These are phyloP conservation scores for Helianthus tuberosus DNA, from an alignment of 129 eudicot genomes.

Conservation along the genomic window DNA sequence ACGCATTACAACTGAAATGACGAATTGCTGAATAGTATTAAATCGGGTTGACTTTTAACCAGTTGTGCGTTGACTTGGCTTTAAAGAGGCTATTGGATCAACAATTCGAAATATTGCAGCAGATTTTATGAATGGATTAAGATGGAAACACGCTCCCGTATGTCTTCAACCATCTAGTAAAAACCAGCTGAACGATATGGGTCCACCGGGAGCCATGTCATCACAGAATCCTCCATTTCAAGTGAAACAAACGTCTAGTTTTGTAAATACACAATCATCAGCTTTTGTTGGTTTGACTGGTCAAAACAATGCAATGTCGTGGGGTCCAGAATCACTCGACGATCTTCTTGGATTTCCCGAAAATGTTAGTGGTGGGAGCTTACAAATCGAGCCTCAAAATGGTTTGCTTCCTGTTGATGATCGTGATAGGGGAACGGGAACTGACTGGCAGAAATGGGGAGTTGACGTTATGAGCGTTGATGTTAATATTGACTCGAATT, in stretches of 20 bases:
- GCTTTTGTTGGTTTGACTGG: constrained; percentile 33
- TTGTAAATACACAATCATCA: constrained; percentile 31
- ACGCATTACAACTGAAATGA: not conserved
- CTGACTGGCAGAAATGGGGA: constrained; percentile 67
- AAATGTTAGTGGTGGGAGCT: constrained; percentile 34
- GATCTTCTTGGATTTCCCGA: constrained; percentile 52
- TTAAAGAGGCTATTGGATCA: constrained; percentile 1
- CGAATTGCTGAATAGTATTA: not conserved
- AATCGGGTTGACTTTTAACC: constrained; percentile 8
- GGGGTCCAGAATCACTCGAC: constrained; percentile 62
- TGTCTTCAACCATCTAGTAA: constrained; percentile 51
- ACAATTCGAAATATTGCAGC: not conserved
- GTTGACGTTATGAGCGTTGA: constrained; percentile 63
- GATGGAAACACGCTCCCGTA: constrained; percentile 45
- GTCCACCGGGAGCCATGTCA: constrained; percentile 50
- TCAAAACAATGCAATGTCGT: constrained; percentile 42
- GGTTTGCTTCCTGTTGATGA: constrained; percentile 39
- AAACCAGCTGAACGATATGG: constrained; percentile 34
- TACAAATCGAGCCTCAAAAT: constrained; percentile 39
- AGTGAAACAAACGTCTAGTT: constrained; percentile 32
- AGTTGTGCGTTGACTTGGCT: constrained; percentile 27
- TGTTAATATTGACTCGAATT: constrained; percentile 54
- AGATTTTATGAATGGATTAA: constrained; percentile 44
- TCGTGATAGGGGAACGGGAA: constrained; percentile 40
- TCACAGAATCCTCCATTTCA: constrained; percentile 39